Evolutionary conservation across 352 stramenopile species (phyloP).

Genomic region (Phytopythium boreale): DNA sequence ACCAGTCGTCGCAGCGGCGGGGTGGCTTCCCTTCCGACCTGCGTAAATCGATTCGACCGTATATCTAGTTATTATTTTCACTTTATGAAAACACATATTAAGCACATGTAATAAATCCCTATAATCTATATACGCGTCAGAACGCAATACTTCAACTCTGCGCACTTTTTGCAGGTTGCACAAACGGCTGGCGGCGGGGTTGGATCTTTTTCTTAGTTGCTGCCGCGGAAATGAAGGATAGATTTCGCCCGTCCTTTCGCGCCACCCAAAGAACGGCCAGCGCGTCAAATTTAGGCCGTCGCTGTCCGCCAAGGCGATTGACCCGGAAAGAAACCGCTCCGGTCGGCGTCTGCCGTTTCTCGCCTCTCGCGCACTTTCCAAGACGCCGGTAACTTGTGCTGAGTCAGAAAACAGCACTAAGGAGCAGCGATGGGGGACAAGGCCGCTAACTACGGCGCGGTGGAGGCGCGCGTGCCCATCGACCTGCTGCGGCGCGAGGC

Average conservation of each 20-base stretch:
- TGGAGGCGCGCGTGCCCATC: conserved; percentile 29
- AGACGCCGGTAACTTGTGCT: no score
- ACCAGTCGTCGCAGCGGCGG: no score
- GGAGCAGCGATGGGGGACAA: conserved; percentile 3
- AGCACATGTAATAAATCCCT: not conserved
- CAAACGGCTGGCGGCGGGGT: not conserved
- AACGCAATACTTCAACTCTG: not conserved
- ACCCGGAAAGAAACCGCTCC: not conserved
- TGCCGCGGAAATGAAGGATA: not conserved
- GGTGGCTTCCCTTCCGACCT: no score
- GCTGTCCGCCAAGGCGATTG: conserved; percentile 1
- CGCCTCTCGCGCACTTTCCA: conserved; percentile 1
- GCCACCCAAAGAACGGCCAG: not conserved
- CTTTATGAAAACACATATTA: no score
- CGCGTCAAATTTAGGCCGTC: conserved; percentile 1
- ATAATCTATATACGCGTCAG: not conserved
- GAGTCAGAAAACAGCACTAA: not conserved
- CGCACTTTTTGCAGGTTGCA: not conserved
- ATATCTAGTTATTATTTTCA: no score
- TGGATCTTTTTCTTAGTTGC: not conserved
- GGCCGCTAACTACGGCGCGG: not conserved
- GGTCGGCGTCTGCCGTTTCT: not conserved
- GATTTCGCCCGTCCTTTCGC: not conserved
- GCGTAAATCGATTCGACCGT: no score
- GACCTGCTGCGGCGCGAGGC: conserved; percentile 13